Conservation (phyloP, 768 basidiomycete genomes). For the Suillus subluteus region DNA sequence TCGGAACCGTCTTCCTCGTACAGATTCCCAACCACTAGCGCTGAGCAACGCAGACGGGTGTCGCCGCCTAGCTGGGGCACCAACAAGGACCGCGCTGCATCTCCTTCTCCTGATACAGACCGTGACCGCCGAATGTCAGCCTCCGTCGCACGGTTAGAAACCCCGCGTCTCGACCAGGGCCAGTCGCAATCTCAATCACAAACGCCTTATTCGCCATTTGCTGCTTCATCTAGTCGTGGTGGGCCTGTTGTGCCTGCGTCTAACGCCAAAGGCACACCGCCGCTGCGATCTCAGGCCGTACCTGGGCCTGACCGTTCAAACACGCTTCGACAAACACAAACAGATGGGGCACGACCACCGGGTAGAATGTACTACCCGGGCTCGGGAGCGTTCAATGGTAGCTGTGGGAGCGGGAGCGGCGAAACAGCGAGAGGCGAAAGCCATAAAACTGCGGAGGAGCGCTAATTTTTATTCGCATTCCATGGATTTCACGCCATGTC, state of each 20-base stretch:
- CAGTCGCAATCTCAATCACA: slow-evolving; percentile 9
- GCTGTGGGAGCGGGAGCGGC: slow-evolving; percentile 17
- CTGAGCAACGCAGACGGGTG: slow-evolving; percentile 35
- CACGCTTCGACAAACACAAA: slow-evolving; percentile 17
- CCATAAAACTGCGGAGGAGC: slow-evolving; percentile 27
- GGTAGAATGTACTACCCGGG: slow-evolving; percentile 22
- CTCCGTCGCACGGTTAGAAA: slow-evolving; percentile 53
- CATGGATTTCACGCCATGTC: background rate
- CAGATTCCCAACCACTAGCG: slow-evolving; percentile 48
- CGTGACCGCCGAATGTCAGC: slow-evolving; percentile 52
- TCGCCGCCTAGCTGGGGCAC: slow-evolving; percentile 46
- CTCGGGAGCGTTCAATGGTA: slow-evolving; percentile 22
- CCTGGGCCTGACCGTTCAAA: slow-evolving; percentile 2
- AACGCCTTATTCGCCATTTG: slow-evolving; percentile 21
- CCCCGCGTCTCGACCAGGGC: slow-evolving; percentile 28
- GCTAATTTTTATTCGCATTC: slow-evolving; percentile 11
- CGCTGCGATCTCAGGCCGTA: slow-evolving; percentile 20
- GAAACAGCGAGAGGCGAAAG: slow-evolving; percentile 24
- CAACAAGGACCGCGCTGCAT: slow-evolving; percentile 32
- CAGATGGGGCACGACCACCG: slow-evolving; percentile 24
- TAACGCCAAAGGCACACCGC: slow-evolving; percentile 25
- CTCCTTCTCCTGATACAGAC: slow-evolving; percentile 49
- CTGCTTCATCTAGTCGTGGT: slow-evolving; percentile 22
- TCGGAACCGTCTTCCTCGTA: slow-evolving; percentile 43
- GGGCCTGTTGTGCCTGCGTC: slow-evolving; percentile 16